Base-by-base conservation (phyloP, 257 asterid genomes). In the Verbascum thapsus region DNA sequence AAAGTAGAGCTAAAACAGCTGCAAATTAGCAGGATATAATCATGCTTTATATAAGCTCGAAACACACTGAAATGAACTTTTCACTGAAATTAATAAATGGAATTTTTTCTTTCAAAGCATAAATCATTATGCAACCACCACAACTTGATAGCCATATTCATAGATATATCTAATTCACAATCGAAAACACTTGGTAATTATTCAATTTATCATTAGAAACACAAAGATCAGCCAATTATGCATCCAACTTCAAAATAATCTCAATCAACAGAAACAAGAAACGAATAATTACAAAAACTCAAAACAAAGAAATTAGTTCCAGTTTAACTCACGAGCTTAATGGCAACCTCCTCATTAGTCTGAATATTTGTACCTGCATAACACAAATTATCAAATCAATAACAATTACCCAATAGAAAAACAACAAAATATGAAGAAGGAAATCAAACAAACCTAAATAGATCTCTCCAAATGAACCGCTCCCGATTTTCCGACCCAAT, bases 391-490 rank as follows among this genome's bases (percentile, higher is more conserved):
- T 2, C 1, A 32, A 20, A 64, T 39, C 38, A 34, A 6, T 5
- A 49, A 68, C 17, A 8, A 8, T 8, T 32, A 48, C 35, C 30
- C 18, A 52, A 35, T 34, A 13, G n/a, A n/a, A 47, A 18, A 66
- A 9, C 4, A 12, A 58, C 10, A 23, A 34, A 50, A 22, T 3
- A 4, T 2, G 12, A 39, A 63, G 62, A n/a, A 9, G n/a, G n/a
- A n/a, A n/a, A 51, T n/a, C 9, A 52, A 72, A 41, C 70, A 39
- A 44, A 84, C 97, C 97, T 52, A 90, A 78, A 72, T 90, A 83
- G 86, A 90, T 87, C 95, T 90, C 97, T 61, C 97, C 97, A 61
- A 90, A 90, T 5, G 97, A 87, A 38, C 97, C 97, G 72, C 95
- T 83, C 48, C 97, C 97, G 32, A 90, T 85, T 74, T 90, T 90